Conservation (phyloP, 1,284 basidiomycete species). For the Microbotryomycetes sp. region DNA sequence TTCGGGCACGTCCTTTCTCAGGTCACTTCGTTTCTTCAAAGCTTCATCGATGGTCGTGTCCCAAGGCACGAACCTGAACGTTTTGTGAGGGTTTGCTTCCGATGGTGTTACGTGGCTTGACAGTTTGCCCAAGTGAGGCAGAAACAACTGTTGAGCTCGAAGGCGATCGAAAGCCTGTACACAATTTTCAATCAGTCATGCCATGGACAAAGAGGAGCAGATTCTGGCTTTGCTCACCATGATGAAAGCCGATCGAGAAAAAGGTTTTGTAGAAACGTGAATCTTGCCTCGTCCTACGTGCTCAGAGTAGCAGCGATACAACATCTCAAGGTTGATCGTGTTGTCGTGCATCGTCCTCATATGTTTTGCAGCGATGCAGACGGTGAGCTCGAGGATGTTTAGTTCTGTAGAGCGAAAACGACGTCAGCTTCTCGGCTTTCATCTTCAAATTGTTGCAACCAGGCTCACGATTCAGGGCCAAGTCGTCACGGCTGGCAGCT, state of each 20-base stretch:
- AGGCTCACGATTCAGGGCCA: conserved; percentile 12
- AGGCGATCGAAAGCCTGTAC: conserved; percentile 33
- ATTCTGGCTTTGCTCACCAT: conserved; percentile 14
- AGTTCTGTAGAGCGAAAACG: conserved; percentile 17
- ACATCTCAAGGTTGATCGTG: conserved; percentile 34
- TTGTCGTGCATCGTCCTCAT: conserved; percentile 24
- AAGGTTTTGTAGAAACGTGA: conserved; percentile 8
- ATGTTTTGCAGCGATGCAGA: conserved; percentile 32
- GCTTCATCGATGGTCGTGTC: conserved; percentile 29
- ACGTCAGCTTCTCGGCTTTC: no score
- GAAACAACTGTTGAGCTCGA: conserved; percentile 21
- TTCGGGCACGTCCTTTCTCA: conserved; percentile 23
- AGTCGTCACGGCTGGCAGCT: conserved; percentile 4
- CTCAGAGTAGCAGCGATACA: conserved; percentile 27
- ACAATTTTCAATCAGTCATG: no score
- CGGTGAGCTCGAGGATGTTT: conserved; percentile 32
- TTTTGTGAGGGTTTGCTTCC: conserved; percentile 21
- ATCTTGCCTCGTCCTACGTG: conserved; percentile 18
- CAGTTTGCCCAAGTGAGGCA: conserved; percentile 18
- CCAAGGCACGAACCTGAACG: conserved; percentile 31
- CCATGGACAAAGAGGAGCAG: not conserved
- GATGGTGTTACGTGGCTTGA: not conserved
- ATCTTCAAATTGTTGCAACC: not conserved
- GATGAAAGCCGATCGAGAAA: conserved; percentile 13
- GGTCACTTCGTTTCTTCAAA: conserved; percentile 9